phyloP scores from a whole-genome alignment of 2,329 filamentous ascomycete genomes.

The Aureobasidium lini region DNA sequence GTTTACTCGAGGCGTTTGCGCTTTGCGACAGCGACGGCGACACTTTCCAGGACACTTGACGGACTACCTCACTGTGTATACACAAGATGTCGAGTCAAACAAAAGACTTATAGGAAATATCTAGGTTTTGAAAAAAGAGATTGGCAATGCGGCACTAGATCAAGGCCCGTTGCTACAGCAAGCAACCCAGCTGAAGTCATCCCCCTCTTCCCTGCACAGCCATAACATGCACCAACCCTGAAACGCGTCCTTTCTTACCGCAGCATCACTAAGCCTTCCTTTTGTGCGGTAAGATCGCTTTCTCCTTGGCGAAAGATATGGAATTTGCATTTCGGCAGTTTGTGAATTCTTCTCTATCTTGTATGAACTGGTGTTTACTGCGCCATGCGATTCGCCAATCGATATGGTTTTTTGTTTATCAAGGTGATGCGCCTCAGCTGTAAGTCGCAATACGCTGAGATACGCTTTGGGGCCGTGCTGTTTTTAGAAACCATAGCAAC shows the following conservation, averaged over 20 bases:
- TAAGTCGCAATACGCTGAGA: not conserved
- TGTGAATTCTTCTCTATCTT: not conserved
- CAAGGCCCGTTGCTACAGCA: constrained; percentile 11
- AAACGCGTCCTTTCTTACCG: constrained; percentile 7
- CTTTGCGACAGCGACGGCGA: constrained; percentile 2
- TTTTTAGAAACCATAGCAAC: constrained; percentile 12
- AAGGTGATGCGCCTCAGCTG: not conserved
- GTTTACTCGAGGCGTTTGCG: constrained; percentile 9
- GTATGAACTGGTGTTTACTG: not conserved
- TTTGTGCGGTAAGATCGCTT: constrained; percentile 1
- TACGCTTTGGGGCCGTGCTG: not conserved
- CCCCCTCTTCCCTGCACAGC: not conserved
- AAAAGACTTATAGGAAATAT: not conserved
- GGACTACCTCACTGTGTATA: not conserved
- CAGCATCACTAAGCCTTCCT: not conserved
- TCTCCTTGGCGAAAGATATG: not conserved
- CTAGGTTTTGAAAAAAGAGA: constrained; percentile 8
- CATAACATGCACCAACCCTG: constrained; percentile 2
- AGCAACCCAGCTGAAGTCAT: constrained; percentile 1
- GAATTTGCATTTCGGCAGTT: not conserved
- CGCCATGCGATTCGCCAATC: constrained; percentile 10
- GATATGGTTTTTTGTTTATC: constrained; percentile 6
- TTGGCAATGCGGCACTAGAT: constrained; percentile 7
- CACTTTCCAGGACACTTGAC: not conserved
- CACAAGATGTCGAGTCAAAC: not conserved